Conservation (phyloP, 1,284 basidiomycete species). For the Cryptococcus sp. region DNA sequence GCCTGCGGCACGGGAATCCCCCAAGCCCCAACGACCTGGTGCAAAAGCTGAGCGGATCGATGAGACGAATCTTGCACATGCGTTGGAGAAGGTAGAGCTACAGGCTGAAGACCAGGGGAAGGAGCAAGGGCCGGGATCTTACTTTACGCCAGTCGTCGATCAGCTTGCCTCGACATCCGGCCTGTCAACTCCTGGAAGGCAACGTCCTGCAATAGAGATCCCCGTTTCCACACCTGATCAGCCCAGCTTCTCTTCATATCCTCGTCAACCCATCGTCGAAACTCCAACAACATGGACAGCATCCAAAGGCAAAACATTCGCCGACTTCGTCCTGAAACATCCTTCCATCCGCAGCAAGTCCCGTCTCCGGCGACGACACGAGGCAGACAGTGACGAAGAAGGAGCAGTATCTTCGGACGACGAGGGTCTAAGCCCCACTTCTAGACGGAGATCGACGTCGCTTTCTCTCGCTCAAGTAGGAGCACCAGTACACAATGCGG, state of each 20-base stretch:
- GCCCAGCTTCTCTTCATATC: slow-evolving; percentile 37
- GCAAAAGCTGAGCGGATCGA: background rate
- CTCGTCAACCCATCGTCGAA: slow-evolving; percentile 4
- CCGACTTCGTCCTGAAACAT: slow-evolving; percentile 10
- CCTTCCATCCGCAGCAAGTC: slow-evolving; percentile 13
- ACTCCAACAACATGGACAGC: slow-evolving; percentile 5
- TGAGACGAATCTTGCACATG: background rate
- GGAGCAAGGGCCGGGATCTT: slow-evolving; percentile 15
- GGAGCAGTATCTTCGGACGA: slow-evolving; percentile 4
- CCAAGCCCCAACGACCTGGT: background rate
- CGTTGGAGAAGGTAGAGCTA: background rate
- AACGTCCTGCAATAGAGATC: slow-evolving; percentile 22
- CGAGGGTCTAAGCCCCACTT: background rate
- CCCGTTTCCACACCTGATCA: slow-evolving; percentile 27
- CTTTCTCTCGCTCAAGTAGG: background rate
- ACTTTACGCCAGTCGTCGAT: slow-evolving; percentile 16
- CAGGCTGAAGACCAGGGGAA: too few species aligned
- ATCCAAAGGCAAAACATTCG: slow-evolving; percentile 18
- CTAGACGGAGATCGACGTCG: background rate
- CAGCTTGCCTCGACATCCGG: slow-evolving; percentile 9
- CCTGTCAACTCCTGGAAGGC: slow-evolving; percentile 16
- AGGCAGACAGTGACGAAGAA: slow-evolving; percentile 2
- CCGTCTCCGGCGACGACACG: slow-evolving; percentile 2
- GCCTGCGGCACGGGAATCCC: slow-evolving; percentile 14
- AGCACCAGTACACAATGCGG: background rate